Evolutionary conservation across 805 yeast genomes (phyloP).

Genomic region (Clavispora carvajalis): DNA sequence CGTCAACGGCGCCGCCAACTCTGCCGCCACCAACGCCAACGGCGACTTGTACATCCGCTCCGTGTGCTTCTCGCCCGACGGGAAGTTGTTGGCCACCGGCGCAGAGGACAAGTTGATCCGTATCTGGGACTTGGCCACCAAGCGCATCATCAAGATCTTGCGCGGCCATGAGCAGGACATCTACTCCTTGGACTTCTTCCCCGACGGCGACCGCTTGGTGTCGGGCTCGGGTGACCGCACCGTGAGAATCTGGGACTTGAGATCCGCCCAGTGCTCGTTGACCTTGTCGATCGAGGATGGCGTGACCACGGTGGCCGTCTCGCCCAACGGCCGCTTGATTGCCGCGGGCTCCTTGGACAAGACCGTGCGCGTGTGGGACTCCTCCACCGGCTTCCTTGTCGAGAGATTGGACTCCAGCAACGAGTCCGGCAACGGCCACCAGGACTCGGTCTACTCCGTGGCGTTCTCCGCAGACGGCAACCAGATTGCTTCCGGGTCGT

Average conservation of each 20-base stretch:
- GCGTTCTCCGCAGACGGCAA: constrained; percentile 88
- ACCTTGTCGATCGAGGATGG: constrained; percentile 94
- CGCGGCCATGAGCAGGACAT: constrained; percentile 97
- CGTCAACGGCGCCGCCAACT: constrained; percentile 24
- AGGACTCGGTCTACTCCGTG: constrained; percentile 92
- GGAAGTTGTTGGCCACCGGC: constrained; percentile 87
- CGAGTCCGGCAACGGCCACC: constrained; percentile 88
- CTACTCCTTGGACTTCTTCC: constrained; percentile 90
- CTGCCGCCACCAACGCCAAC: constrained; percentile 46
- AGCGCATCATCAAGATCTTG: constrained; percentile 78
- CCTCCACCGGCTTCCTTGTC: constrained; percentile 83
- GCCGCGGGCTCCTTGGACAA: constrained; percentile 97
- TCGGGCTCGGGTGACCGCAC: constrained; percentile 97
- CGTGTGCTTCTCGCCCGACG: constrained; percentile 94
- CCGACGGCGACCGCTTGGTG: constrained; percentile 87
- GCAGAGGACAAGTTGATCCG: constrained; percentile 87
- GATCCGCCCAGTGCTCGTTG: constrained; percentile 81
- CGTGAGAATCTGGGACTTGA: constrained; percentile 93
- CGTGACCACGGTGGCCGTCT: constrained; percentile 94
- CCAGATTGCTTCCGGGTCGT: constrained; percentile 89
- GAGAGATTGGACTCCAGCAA: constrained; percentile 89
- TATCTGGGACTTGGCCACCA: constrained; percentile 89
- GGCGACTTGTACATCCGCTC: constrained; percentile 91
- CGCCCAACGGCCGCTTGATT: constrained; percentile 88
- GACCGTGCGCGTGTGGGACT: constrained; percentile 96